Base-by-base conservation (phyloP, 306 rosid species). In the Quercus rubra region DNA sequence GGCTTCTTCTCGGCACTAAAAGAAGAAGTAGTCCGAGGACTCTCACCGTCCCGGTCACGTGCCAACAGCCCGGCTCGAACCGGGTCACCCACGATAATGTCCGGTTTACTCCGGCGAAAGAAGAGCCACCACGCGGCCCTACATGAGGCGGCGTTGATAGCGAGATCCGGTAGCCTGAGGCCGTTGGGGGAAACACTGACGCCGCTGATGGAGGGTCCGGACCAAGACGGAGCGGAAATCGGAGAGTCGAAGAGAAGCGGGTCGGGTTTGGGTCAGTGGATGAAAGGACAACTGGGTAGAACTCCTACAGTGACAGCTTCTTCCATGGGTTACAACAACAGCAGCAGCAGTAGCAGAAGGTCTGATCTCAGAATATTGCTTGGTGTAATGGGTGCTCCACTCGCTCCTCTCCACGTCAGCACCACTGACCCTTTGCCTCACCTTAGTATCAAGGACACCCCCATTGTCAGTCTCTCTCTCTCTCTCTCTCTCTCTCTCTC, bases 321-420 rank as follows among this genome's bases (percentile, higher is more conserved):
- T 5, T 5, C 30, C 6, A 52, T 74, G 43, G 87, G 92, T 13
- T 86, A 73, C 46, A 41, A 8, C 11, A 41, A 2, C 46, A 38
- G 0, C 46, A 38, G 0, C 11, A 7, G 3, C 46, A 38, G 9
- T 9, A 38, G 8, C 46, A 41, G 81, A 83, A 85, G 94, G 94
- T 90, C 98, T 86, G 99, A 96, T 89, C 92, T 96, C 89, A 89
- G 98, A 70, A 93, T 96, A 49, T 78, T 96, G 43, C 87, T 96
- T 0, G 99, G 99, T 2, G 99, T 96, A 4, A 91, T 96, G 99
- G 99, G 92, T 5, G 98, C 99, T 23, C 96, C 99, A 15, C 98
- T 96, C 9, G 94, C 97, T 2, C 99, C 99, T 1, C 78, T 91
- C 64, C 91, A 90, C 83, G 98, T 96, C 56, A 90, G 83, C 85